A percentile compares a stretch with the other conserved stretches of the same genome.
phyloP scores from a whole-genome alignment of 1,284 basidiomycete genomes.

The Naganishia liquefaciens region DNA sequence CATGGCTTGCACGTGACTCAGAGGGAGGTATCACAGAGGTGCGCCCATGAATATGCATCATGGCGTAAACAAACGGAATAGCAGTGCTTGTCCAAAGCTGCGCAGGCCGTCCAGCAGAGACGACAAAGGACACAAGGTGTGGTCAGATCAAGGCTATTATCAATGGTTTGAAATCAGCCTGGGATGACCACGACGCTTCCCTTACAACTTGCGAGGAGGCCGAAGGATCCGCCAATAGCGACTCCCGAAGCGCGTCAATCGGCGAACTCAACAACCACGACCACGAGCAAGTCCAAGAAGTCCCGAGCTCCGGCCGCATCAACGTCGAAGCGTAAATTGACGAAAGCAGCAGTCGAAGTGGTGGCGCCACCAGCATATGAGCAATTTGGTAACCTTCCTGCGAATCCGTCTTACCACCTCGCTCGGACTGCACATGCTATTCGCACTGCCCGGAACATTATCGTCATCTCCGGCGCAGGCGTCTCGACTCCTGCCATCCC shows the following conservation, averaged over 20 bases:
- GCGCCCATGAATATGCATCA: not conserved
- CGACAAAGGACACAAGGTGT: not conserved
- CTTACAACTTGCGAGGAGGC: constrained; percentile 7
- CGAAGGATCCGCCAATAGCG: not conserved
- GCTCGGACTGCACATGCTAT: constrained; percentile 56
- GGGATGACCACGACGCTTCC: constrained; percentile 24
- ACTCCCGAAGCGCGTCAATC: not conserved
- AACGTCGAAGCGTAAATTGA: constrained; percentile 5
- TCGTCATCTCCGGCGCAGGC: constrained; percentile 86
- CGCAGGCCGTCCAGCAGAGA: not conserved
- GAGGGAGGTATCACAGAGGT: not conserved
- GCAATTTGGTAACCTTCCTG: constrained; percentile 30
- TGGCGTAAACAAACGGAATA: constrained; percentile 4
- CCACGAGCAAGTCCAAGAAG: not conserved
- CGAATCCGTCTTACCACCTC: constrained; percentile 30
- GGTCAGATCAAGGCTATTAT: not conserved
- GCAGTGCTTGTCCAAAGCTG: not conserved
- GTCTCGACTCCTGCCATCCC: constrained; percentile 90
- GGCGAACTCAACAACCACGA: not conserved
- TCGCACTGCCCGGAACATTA: constrained; percentile 74
- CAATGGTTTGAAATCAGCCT: not conserved
- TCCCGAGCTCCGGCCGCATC: not conserved
- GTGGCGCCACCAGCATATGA: not conserved
- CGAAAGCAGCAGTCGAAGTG: not conserved
- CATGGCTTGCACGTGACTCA: not conserved